A percentile compares a stretch with the other conserved stretches of the same genome.
Evolutionary conservation across 257 asterid genomes (phyloP).

Genomic region (Misopates orontium): DNA sequence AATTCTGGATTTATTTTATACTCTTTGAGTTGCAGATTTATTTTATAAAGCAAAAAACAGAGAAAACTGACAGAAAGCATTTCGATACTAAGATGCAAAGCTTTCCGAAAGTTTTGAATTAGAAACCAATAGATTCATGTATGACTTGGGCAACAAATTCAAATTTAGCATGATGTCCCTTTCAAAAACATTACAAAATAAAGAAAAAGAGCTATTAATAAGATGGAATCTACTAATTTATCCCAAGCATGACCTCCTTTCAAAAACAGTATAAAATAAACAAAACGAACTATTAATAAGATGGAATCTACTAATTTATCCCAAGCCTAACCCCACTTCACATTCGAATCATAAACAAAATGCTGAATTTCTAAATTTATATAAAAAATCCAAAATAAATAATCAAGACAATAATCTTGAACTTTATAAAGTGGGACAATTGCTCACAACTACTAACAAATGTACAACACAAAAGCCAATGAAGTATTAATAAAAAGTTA

Average conservation of each 20-base stretch:
- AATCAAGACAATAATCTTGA: too few relatives aligned
- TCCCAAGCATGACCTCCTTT: neutral
- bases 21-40: slow-evolving; percentile 14
- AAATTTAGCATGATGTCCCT: neutral
- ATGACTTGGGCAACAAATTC: slow-evolving; percentile 2
- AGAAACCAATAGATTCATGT: neutral
- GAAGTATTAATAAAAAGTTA: slow-evolving; percentile 10
- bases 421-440: too few relatives aligned
- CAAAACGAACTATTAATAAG: neutral
- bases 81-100: neutral
- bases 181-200: slow-evolving; percentile 5
- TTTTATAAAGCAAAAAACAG: slow-evolving; percentile 1
- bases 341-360: neutral
- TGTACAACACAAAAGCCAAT: too few relatives aligned
- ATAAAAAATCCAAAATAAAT: too few relatives aligned
- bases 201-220: neutral
- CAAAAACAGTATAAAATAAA: slow-evolving; percentile 4
- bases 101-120: neutral
- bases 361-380: too few relatives aligned
- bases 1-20: neutral
- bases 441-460: too few relatives aligned
- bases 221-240: neutral
- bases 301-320: neutral
- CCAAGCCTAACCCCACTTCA: neutral
- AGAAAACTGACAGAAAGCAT: neutral